Conservation (phyloP, 148 eudicot species). For the Pouteria glomerata region DNA sequence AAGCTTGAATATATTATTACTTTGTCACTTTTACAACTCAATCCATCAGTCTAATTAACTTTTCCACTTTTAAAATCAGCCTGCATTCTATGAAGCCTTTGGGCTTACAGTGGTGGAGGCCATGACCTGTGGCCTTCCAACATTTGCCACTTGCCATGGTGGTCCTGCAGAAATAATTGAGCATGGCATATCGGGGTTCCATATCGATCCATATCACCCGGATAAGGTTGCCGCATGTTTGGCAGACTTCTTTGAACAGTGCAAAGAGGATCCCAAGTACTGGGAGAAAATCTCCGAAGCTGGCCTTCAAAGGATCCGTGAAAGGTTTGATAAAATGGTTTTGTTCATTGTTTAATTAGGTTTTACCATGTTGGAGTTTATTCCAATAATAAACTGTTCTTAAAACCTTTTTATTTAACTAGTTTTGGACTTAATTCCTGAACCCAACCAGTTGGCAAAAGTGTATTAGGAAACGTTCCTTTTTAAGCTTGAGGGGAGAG, state of each 20-base stretch:
- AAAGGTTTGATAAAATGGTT: constrained; percentile 47
- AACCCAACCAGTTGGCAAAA: too few relatives aligned
- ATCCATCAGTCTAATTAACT: not conserved
- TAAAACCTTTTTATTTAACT: not conserved
- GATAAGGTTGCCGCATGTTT: constrained; percentile 56
- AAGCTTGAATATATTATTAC: not conserved
- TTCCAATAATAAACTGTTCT: too few relatives aligned
- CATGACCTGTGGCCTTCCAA: constrained; percentile 94
- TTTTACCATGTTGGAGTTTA: too few relatives aligned
- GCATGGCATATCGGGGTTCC: constrained; percentile 82
- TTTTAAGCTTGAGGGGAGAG: too few relatives aligned
- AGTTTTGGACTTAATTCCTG: too few relatives aligned
- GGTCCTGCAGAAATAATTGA: constrained; percentile 95
- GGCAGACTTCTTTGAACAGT: constrained; percentile 51
- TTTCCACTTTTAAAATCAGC: constrained; percentile 35
- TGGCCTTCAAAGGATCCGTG: constrained; percentile 66
- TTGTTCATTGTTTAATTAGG: too few relatives aligned
- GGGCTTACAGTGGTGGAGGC: constrained; percentile 99
- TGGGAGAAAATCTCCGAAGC: constrained; percentile 66
- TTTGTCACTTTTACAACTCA: too few relatives aligned
- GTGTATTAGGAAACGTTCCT: too few relatives aligned
- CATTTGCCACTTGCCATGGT: constrained; percentile 96
- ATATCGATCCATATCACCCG: constrained; percentile 94
- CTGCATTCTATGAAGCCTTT: constrained; percentile 96
- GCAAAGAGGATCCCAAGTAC: constrained; percentile 52